A percentile compares a stretch with the other conserved stretches of the same genome.
These are phyloP conservation scores for Ottelia alismoides DNA, from an alignment of 106 monocot genomes.

Conservation along the genomic window DNA sequence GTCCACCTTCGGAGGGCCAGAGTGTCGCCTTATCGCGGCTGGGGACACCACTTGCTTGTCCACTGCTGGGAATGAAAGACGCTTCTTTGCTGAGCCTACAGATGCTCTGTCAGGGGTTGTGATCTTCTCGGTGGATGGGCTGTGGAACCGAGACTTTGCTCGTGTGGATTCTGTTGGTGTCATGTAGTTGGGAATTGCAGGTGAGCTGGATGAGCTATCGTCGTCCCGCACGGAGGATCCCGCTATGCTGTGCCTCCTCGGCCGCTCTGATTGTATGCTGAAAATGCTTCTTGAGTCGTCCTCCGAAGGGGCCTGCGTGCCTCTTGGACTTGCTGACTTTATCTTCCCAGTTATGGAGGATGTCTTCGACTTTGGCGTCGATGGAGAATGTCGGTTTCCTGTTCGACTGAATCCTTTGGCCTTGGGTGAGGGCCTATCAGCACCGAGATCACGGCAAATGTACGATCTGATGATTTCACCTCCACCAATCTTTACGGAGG, in stretches of 20 bases:
- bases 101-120: conserved; percentile 33
- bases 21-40: conserved; percentile 50
- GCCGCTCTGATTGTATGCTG: conserved; percentile 44
- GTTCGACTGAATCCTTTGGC: conserved; percentile 13
- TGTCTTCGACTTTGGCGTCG: conserved; percentile 30
- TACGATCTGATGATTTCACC: conserved; percentile 48
- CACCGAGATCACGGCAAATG: conserved; percentile 34
- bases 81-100: conserved; percentile 43
- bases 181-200: conserved; percentile 81
- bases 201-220: conserved; percentile 52
- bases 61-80: conserved; percentile 40
- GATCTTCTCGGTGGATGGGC: conserved; percentile 20
- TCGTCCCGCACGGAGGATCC: conserved; percentile 47
- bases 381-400: conserved; percentile 22
- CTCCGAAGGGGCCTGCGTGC: conserved; percentile 16
- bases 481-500: conserved; percentile 24
- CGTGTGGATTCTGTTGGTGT: conserved; percentile 71
- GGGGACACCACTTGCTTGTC: conserved; percentile 12
- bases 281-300: conserved; percentile 60
- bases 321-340: conserved; percentile 32
- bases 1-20: conserved; percentile 75
- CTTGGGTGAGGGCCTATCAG: conserved; percentile 20
- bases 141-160: conserved; percentile 54
- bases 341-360: conserved; percentile 5
- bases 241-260: conserved; percentile 59